A percentile compares a stretch with the other conserved stretches of the same genome.
phyloP scores from a whole-genome alignment of 768 basidiomycete species.

The Boletus patriciae region DNA sequence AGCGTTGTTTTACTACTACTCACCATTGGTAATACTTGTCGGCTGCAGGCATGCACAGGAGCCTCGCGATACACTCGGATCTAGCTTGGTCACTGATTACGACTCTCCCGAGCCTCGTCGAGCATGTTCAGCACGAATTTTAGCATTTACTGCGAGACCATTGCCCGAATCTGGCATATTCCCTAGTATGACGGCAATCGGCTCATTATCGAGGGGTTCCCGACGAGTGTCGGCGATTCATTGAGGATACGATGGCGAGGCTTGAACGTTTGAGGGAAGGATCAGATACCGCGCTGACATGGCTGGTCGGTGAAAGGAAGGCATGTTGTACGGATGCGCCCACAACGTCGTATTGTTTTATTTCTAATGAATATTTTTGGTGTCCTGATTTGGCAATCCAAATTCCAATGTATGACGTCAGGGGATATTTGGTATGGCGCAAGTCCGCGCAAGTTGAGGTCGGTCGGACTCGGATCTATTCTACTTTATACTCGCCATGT shows the following conservation, averaged over 20 bases:
- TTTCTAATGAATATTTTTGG: not conserved
- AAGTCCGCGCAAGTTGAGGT: not conserved
- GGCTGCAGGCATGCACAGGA: too few species aligned
- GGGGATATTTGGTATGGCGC: not conserved
- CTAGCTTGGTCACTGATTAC: too few species aligned
- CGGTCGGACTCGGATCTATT: not conserved
- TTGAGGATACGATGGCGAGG: constrained; percentile 29
- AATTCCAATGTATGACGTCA: constrained; percentile 17
- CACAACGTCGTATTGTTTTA: too few species aligned
- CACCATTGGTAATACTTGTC: too few species aligned
- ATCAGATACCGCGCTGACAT: constrained; percentile 37
- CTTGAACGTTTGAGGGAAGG: constrained; percentile 26
- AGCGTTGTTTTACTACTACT: too few species aligned
- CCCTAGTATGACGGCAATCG: constrained; percentile 18
- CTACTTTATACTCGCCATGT: constrained; percentile 12
- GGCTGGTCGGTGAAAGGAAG: not conserved
- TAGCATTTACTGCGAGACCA: too few species aligned
- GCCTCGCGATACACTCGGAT: too few species aligned
- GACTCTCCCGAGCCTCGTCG: too few species aligned
- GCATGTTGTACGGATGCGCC: too few species aligned
- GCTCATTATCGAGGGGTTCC: constrained; percentile 35
- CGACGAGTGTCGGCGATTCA: constrained; percentile 30
- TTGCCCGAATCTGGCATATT: too few species aligned
- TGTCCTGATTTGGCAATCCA: not conserved
- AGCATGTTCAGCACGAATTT: too few species aligned